Conservation (phyloP, 2,329 filamentous ascomycete genomes). For the Diaporthe sp. region DNA sequence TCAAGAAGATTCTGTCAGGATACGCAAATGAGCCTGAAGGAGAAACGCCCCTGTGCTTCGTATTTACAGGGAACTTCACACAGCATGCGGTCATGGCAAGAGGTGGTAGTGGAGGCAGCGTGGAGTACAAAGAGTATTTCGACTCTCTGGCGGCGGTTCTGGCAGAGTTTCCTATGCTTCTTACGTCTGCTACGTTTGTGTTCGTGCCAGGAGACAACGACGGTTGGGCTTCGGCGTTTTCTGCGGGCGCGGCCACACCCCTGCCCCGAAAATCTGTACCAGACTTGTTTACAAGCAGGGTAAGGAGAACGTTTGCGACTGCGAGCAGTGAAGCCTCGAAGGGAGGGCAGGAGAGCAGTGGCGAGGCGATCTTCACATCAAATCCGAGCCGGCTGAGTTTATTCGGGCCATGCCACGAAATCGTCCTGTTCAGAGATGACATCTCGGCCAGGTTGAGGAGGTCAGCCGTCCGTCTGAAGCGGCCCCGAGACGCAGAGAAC, state of each 20-base stretch:
- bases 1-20: conserved; percentile 79
- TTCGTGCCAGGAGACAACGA: conserved; percentile 98
- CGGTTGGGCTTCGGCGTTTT: conserved; percentile 92
- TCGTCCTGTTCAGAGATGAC: conserved; percentile 89
- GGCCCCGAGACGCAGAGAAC: conserved; percentile 43
- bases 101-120: conserved; percentile 80
- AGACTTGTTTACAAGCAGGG: conserved; percentile 87
- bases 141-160: conserved; percentile 86
- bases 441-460: conserved; percentile 82
- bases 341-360: conserved; percentile 59
- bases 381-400: conserved; percentile 86
- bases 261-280: conserved; percentile 80
- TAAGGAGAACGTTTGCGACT: conserved; percentile 81
- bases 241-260: conserved; percentile 76
- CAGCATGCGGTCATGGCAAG: conserved; percentile 72
- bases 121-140: conserved; percentile 97
- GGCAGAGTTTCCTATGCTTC: conserved; percentile 83
- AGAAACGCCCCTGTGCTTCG: conserved; percentile 79
- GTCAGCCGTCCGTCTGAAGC: conserved; percentile 77
- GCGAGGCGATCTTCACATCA: conserved; percentile 86
- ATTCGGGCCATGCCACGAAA: conserved; percentile 89
- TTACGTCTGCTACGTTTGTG: conserved; percentile 84
- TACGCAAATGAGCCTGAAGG: conserved; percentile 76
- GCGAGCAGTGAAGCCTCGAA: conserved; percentile 78
- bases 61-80: conserved; percentile 88